A percentile compares a stretch with the other conserved stretches of the same genome.
Conservation (phyloP, 1,284 basidiomycete species). For the Pseudozyma sp. region DNA sequence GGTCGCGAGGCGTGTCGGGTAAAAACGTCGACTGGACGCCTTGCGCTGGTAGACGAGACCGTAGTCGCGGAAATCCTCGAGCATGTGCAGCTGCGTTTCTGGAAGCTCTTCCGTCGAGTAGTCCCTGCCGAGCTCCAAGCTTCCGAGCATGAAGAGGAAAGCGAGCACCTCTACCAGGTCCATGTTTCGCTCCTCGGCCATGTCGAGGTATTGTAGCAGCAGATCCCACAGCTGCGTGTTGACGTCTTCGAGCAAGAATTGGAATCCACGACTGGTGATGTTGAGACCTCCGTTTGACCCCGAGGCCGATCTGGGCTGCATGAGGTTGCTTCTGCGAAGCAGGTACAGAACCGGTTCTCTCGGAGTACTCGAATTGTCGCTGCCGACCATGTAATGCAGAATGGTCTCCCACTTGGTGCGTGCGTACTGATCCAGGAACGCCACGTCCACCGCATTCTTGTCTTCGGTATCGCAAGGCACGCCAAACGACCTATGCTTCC, state of each 20-base stretch:
- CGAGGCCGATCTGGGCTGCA: slow-evolving; percentile 71
- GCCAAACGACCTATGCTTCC: slow-evolving; percentile 90
- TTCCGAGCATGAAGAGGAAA: slow-evolving; percentile 78
- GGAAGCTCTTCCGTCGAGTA: slow-evolving; percentile 88
- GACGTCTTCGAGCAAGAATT: slow-evolving; percentile 95
- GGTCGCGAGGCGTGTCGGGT: slow-evolving; percentile 94
- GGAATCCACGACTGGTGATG: slow-evolving; percentile 96
- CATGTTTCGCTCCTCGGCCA: slow-evolving; percentile 71
- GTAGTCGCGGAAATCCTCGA: slow-evolving; percentile 92
- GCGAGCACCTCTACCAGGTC: slow-evolving; percentile 92
- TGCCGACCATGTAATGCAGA: slow-evolving; percentile 98
- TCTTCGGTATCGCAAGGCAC: slow-evolving; percentile 75
- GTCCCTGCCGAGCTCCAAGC: slow-evolving; percentile 61
- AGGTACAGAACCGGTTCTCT: slow-evolving; percentile 85
- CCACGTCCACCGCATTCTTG: slow-evolving; percentile 72
- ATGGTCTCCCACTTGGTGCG: slow-evolving; percentile 97
- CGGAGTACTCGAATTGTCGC: slow-evolving; percentile 78
- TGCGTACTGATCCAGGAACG: slow-evolving; percentile 84
- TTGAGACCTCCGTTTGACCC: slow-evolving; percentile 65
- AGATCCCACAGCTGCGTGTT: slow-evolving; percentile 98
- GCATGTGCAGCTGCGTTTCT: slow-evolving; percentile 83
- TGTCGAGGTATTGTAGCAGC: slow-evolving; percentile 80
- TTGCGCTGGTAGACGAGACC: slow-evolving; percentile 81
- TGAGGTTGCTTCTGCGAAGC: slow-evolving; percentile 85
- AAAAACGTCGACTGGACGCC: slow-evolving; percentile 76